Evolutionary conservation across 495 filamentous ascomycete genomes (phyloP), one percentile per base, ranked within the genome.

Genomic region (Annulohypoxylon moriforme): DNA sequence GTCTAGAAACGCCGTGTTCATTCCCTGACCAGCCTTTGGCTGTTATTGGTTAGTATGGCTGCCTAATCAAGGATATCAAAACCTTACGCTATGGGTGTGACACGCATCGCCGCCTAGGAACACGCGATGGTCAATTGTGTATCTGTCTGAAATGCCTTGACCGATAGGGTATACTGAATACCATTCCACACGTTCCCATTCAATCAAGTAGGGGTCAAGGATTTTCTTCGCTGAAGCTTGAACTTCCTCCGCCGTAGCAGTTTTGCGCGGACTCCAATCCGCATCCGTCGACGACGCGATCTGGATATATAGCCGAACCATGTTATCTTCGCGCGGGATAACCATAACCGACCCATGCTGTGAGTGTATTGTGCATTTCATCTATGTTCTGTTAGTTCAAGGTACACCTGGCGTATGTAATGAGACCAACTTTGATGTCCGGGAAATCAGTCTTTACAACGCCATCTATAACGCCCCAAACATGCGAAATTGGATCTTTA

Each of bases 1-100:
- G 75, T 97, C 93, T 40, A 93, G 86, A 83, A 96, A 92, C 11
- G 89, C 90, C 33, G 92, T 89, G 71, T 96, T 96, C 91, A 94
- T 93, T 18, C 93, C 93, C 77, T 94, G 93, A 6, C 92, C 93
- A 24, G 92, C 92, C 78, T 94, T 94, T 4, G 93, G 92, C 47
- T 86, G 40, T 16, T 14, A n/a, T 14, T 5, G 34, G 38, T 66
- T 29, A 60, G 38, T 59, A 34, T 77, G 18, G 14, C 11, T 13
- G 22, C 14, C 7, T 44, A 0, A 1, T 42, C n/a, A 6, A 38
- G 58, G 14, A 24, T 14, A 34, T 16, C 44, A 13, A 24, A 14
- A 31, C 73, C 85, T 75, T 80, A 87, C 83, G 78, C 90, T 92
- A 78, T 94, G 93, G 2, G 93, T 95, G 79, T 96, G 93, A 58